These are phyloP conservation scores for Aspergillus fischeri DNA, from an alignment of 2,329 filamentous ascomycete species.

Conservation along the genomic window DNA sequence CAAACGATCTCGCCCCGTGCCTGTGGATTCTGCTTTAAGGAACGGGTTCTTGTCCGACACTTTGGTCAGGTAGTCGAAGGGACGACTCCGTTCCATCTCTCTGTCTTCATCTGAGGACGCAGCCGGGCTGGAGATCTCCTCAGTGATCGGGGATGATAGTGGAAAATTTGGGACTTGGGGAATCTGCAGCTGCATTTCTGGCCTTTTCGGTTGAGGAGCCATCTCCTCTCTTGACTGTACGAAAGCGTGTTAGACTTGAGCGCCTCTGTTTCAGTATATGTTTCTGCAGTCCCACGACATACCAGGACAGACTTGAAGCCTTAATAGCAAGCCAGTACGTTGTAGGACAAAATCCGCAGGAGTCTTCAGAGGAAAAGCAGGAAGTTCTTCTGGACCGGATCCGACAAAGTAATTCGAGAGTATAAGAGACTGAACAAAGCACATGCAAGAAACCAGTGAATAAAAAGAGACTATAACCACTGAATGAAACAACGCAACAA, in stretches of 20 bases:
- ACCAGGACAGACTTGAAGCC: background rate
- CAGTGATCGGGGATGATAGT: constrained; percentile 41
- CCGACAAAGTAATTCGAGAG: background rate
- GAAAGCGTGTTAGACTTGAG: background rate
- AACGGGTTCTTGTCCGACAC: constrained; percentile 16
- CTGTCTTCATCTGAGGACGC: constrained; percentile 30
- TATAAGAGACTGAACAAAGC: background rate
- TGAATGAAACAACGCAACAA: background rate
- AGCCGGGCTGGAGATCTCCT: constrained; percentile 38
- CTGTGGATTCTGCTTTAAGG: constrained; percentile 5
- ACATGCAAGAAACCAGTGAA: background rate
- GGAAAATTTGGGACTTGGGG: constrained; percentile 36
- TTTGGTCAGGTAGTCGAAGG: constrained; percentile 30
- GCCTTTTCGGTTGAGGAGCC: constrained; percentile 19
- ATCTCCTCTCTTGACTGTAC: constrained; percentile 18
- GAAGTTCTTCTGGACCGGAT: background rate
- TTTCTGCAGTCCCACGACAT: background rate
- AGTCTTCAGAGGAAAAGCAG: background rate
- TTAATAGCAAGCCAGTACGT: background rate
- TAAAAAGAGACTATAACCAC: background rate
- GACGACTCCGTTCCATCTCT: constrained; percentile 24
- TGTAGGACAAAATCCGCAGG: background rate
- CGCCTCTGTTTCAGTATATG: background rate
- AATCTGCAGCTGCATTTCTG: constrained; percentile 26
- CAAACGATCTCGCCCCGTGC: constrained; percentile 5